Conservation (phyloP, 192 early-diverging fungal species). For the Backusella parvicylindrica region DNA sequence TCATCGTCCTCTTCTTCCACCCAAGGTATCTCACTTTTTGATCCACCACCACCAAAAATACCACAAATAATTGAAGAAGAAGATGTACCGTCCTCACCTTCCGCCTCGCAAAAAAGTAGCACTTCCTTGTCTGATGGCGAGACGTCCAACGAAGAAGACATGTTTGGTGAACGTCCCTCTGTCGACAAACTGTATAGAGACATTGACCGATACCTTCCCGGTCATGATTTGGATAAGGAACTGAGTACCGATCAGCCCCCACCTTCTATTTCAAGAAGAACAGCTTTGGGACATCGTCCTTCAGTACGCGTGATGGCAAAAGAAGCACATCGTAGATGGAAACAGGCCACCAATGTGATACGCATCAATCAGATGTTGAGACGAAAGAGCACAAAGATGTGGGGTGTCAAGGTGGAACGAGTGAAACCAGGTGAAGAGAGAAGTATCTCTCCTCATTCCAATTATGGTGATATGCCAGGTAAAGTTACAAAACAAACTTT, state of each 20-base stretch:
- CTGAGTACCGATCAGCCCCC: conserved; percentile 34
- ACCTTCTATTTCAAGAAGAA: conserved; percentile 1
- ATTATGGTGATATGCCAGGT: not conserved
- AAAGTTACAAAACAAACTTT: not conserved
- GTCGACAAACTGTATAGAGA: conserved; percentile 63
- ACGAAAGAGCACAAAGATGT: conserved; percentile 44
- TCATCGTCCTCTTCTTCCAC: not conserved
- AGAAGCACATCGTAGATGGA: conserved; percentile 31
- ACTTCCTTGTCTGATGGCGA: not conserved
- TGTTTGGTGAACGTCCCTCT: conserved; percentile 58
- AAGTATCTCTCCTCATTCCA: not conserved
- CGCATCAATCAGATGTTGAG: conserved; percentile 21
- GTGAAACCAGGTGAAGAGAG: conserved; percentile 36
- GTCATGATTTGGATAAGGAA: conserved; percentile 66
- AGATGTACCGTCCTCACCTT: not conserved
- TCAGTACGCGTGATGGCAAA: conserved; percentile 45
- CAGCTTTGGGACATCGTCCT: conserved; percentile 28
- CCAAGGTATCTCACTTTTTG: not conserved
- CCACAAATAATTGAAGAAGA: not conserved
- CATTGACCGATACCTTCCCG: conserved; percentile 65
- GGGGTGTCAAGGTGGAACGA: conserved; percentile 38
- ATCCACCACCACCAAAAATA: conserved; percentile 1
- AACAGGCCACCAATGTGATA: conserved; percentile 12
- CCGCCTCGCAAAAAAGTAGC: not conserved
- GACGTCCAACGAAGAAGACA: conserved; percentile 11